Conservation (phyloP, 768 basidiomycete species). For the Kwoniella dendrophila region DNA sequence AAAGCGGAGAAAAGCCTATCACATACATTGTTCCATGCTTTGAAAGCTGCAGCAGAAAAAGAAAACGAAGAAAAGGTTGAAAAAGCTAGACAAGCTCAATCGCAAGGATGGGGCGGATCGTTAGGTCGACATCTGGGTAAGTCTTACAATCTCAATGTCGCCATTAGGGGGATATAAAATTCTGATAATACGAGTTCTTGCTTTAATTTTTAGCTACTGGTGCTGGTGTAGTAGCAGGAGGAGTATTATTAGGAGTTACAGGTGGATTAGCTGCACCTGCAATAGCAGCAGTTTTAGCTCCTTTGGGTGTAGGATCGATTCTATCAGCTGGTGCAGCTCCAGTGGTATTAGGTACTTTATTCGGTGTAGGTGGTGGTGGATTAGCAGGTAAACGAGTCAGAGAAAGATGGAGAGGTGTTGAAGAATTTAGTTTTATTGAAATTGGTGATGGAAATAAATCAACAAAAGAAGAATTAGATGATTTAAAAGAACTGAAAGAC, state of each 20-base stretch:
- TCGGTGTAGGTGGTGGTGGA: constrained; percentile 58
- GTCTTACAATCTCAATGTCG: constrained; percentile 2
- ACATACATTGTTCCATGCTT: constrained; percentile 43
- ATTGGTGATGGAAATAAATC: constrained; percentile 51
- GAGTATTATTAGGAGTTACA: constrained; percentile 57
- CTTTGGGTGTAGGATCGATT: constrained; percentile 52
- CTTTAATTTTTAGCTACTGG: constrained; percentile 56
- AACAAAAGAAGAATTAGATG: constrained; percentile 45
- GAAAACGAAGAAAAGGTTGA: constrained; percentile 48
- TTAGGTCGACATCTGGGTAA: constrained; percentile 47
- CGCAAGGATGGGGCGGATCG: constrained; percentile 57
- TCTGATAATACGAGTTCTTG: background rate
- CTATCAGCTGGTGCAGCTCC: constrained; percentile 56
- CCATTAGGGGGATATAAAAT: background rate
- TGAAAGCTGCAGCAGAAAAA: constrained; percentile 39
- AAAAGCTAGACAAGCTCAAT: constrained; percentile 46
- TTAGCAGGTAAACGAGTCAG: constrained; percentile 56
- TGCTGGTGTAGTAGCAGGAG: constrained; percentile 57
- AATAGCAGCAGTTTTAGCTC: constrained; percentile 56
- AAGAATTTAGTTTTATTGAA: constrained; percentile 58
- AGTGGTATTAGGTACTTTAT: constrained; percentile 56
- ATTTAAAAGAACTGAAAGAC: constrained; percentile 41
- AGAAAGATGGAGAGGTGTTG: constrained; percentile 57
- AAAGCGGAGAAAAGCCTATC: constrained; percentile 45
- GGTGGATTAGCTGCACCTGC: constrained; percentile 59